Evolutionary conservation across 1,139 yeast species (phyloP), one percentile per base, ranked within the genome.

Genomic region (Geotrichum siamense): DNA sequence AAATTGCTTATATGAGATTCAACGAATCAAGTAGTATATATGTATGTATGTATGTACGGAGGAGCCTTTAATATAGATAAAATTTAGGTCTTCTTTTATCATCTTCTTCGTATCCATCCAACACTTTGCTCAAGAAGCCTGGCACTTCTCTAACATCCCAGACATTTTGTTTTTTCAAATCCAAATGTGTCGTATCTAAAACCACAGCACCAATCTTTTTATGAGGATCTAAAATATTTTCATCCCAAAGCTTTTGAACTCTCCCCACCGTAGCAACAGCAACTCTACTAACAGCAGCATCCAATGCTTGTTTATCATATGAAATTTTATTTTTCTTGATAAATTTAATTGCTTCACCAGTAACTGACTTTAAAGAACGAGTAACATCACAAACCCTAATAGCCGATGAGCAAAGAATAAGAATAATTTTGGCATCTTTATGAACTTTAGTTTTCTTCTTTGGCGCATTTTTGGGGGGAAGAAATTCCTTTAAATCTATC

Each of bases 381-480:
- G 76, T 77, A 2, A 79, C 70, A 55, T 82, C 89, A 63, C 91
- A 82, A 1, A 82, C 85, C 47, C 91, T 68, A 20, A 81, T 63
- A 0, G 89, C 89, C 0, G 87, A 80, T 71, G 76, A 72, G 3
- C 84, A 74, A 15, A 82, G 60, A 2, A 81, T 64, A n/a, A 81
- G 68, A 17, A 81, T 40, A 63, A 53, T 71, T 75, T 50, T 72
- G 70, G 38, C 27, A 13, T 38, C 38, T 15, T 36, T 44, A n/a
- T 25, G 26, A 19, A 27, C 25, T 19, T 33, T 39, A 3, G 31
- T 27, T 32, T 38, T 45, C 23, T 43, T 46, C 41, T 30, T 32
- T 5, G 37, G 26, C 9, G 37, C 37, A 33, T 19, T 38, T 38
- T 16, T 28, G 21, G 34, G 31, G n/a, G 45, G 45, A 5, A 42